Conservation (phyloP, 2,329 filamentous ascomycete species). For the Paecilomyces sp. region DNA sequence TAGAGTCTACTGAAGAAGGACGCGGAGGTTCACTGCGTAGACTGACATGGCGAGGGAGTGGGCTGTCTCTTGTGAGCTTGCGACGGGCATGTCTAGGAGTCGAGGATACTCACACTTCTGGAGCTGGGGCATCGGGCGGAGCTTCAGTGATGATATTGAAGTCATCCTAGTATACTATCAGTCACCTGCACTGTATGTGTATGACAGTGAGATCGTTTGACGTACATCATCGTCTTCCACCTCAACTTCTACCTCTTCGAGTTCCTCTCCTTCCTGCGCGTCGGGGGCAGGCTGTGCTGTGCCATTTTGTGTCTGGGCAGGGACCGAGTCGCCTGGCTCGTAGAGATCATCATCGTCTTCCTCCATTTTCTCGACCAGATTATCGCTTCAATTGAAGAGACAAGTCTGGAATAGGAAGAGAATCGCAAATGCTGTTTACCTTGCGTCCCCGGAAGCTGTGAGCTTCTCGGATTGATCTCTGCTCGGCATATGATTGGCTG, state of each 20-base stretch:
- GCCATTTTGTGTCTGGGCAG: conserved; percentile 20
- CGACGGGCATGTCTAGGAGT: conserved; percentile 7
- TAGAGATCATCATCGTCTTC: conserved; percentile 43
- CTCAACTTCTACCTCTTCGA: conserved; percentile 29
- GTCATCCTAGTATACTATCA: conserved; percentile 32
- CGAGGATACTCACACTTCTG: conserved; percentile 26
- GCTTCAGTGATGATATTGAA: conserved; percentile 45
- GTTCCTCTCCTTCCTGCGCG: conserved; percentile 28
- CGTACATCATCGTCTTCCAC: conserved; percentile 35
- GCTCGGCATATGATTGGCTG: background rate
- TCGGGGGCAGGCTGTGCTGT: conserved; percentile 18
- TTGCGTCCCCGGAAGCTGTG: conserved; percentile 1
- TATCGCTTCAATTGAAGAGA: background rate
- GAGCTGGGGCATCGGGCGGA: conserved; percentile 32
- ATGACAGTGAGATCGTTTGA: conserved; percentile 15
- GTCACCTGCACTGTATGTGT: background rate
- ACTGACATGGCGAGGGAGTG: conserved; percentile 30
- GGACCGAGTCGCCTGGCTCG: conserved; percentile 31
- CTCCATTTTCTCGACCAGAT: conserved; percentile 28
- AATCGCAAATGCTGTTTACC: conserved; percentile 8
- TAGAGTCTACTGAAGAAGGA: conserved; percentile 25
- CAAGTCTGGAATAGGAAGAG: conserved; percentile 4
- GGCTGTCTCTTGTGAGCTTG: conserved; percentile 19
- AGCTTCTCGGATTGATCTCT: conserved; percentile 1
- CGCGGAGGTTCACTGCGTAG: conserved; percentile 28